Percentiles rank a stretch among this genome's conserved stretches.
Conservation (phyloP, 1,284 basidiomycete genomes). For the Somion occarium region DNA sequence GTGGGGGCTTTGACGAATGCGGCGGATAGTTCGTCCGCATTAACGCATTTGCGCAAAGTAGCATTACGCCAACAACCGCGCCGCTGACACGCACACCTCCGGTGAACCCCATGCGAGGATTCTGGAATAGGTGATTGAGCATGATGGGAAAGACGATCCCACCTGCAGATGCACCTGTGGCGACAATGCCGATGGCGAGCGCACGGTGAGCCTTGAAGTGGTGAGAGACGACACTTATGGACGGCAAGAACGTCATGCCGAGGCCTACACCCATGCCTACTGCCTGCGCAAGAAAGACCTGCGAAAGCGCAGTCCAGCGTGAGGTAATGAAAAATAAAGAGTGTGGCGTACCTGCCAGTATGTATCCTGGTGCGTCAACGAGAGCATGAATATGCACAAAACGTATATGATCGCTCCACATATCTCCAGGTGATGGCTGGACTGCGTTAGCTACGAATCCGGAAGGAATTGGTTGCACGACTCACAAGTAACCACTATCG, state of each 20-base stretch:
- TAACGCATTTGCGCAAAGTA: slow-evolving; percentile 36
- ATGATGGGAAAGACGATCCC: slow-evolving; percentile 49
- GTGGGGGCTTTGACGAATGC: slow-evolving; percentile 16
- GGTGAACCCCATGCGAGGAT: slow-evolving; percentile 30
- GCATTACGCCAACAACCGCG: slow-evolving; percentile 30
- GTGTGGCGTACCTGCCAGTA: slow-evolving; percentile 28
- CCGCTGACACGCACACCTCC: slow-evolving; percentile 39
- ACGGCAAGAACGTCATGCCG: slow-evolving; percentile 47
- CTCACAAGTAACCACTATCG: slow-evolving; percentile 34
- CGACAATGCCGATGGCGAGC: slow-evolving; percentile 46
- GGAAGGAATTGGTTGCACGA: neutral
- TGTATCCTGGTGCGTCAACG: slow-evolving; percentile 23
- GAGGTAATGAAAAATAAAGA: neutral
- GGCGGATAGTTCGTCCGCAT: slow-evolving; percentile 34
- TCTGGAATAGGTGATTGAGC: slow-evolving; percentile 35
- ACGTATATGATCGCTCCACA: slow-evolving; percentile 27
- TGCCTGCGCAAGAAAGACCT: slow-evolving; percentile 49
- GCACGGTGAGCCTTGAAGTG: slow-evolving; percentile 43
- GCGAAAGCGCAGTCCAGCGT: slow-evolving; percentile 2
- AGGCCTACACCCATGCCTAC: slow-evolving; percentile 49
- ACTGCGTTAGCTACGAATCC: neutral
- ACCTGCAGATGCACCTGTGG: slow-evolving; percentile 44
- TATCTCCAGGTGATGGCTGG: slow-evolving; percentile 20
- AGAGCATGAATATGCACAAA: slow-evolving; percentile 32
- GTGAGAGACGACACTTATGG: slow-evolving; percentile 42